Evolutionary conservation across 176 grass and related monocot species (phyloP).

Genomic region (Ensete ventricosum): DNA sequence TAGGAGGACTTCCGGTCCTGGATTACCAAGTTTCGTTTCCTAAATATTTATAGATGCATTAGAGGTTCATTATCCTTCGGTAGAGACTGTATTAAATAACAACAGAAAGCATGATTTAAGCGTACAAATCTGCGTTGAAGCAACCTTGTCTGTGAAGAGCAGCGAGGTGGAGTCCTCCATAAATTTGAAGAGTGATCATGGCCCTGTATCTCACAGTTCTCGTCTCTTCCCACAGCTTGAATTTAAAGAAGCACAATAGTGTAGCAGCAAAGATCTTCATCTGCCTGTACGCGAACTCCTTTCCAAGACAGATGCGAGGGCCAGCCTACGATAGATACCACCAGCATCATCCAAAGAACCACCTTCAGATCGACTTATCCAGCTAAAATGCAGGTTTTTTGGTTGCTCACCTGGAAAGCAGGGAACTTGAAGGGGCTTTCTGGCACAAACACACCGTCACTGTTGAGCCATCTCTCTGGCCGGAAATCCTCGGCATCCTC

Average conservation of each 20-base stretch:
- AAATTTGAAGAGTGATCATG: slow-evolving; percentile 1
- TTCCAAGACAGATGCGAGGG: slow-evolving; percentile 4
- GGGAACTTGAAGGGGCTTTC: slow-evolving; percentile 24
- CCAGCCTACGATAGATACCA: not conserved
- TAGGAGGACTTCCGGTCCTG: too few relatives aligned
- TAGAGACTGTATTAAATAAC: too few relatives aligned
- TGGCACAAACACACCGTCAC: slow-evolving; percentile 11
- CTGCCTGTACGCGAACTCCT: slow-evolving; percentile 10
- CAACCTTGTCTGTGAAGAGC: not conserved
- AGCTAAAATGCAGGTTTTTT: too few relatives aligned
- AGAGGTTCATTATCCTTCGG: too few relatives aligned
- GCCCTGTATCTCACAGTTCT: not conserved
- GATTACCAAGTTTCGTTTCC: too few relatives aligned
- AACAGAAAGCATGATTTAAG: too few relatives aligned
- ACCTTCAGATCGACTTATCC: too few relatives aligned
- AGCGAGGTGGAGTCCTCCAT: not conserved
- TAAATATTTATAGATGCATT: too few relatives aligned
- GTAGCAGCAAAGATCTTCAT: slow-evolving; percentile 13
- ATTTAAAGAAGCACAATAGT: not conserved
- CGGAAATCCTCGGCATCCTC: slow-evolving; percentile 11
- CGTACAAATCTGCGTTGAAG: too few relatives aligned
- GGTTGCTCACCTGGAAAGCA: slow-evolving; percentile 28
- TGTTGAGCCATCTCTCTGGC: not conserved
- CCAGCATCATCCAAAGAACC: not conserved
- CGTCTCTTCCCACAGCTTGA: not conserved